phyloP scores from a whole-genome alignment of 129 eudicot genomes.

The Centrapalus pauciflorus region DNA sequence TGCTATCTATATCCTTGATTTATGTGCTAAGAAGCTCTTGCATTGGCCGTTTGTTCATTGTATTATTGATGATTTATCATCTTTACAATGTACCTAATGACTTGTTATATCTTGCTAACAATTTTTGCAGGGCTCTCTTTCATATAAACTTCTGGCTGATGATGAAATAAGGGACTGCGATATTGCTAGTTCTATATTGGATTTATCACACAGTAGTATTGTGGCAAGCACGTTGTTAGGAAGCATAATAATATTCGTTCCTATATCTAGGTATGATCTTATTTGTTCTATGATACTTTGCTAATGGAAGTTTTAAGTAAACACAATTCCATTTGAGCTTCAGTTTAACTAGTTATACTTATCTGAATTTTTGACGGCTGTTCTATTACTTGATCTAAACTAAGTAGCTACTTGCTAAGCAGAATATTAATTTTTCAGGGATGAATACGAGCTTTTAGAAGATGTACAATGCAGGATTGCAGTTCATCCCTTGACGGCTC shows the following conservation, averaged over 20 bases:
- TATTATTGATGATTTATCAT: too few relatives aligned
- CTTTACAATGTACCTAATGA: not conserved
- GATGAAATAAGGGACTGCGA: constrained; percentile 60
- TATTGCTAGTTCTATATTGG: constrained; percentile 41
- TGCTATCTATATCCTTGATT: too few relatives aligned
- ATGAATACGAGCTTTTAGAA: constrained; percentile 77
- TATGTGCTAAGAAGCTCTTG: too few relatives aligned
- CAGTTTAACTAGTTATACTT: too few relatives aligned
- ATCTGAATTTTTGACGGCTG: not conserved
- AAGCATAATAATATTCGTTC: constrained; percentile 70
- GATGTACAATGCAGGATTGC: constrained; percentile 76
- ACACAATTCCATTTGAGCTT: too few relatives aligned
- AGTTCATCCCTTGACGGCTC: constrained; percentile 74
- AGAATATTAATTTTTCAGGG: constrained; percentile 36
- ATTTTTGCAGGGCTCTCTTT: constrained; percentile 71
- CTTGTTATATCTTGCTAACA: not conserved
- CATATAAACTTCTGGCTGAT: constrained; percentile 76
- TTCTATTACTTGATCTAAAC: not conserved
- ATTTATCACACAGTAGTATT: constrained; percentile 60
- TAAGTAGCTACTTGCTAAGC: too few relatives aligned
- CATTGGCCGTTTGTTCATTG: too few relatives aligned
- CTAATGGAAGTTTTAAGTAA: too few relatives aligned
- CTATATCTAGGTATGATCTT: constrained; percentile 58
- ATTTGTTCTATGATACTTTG: not conserved
- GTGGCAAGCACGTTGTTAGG: constrained; percentile 85